Conservation (phyloP, 495 filamentous ascomycete species). For the Podospora fimiseda region DNA sequence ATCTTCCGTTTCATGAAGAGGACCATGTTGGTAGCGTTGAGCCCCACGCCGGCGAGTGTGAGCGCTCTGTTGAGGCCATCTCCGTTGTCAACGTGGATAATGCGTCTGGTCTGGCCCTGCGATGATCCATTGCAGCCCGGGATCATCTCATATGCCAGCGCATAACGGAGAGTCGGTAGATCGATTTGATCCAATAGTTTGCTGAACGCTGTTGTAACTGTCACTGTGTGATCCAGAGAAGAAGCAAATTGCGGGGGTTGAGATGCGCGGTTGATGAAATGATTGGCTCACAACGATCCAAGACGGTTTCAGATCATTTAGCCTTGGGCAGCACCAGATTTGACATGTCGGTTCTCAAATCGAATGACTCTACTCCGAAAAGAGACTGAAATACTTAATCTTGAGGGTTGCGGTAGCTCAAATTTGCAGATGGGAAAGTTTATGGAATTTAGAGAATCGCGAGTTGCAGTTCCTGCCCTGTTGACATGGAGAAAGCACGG, state of each 20-base stretch:
- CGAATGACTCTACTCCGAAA: background rate
- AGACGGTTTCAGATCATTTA: slow-evolving; percentile 29
- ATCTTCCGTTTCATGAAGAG: slow-evolving; percentile 16
- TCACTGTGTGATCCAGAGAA: background rate
- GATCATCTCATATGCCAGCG: slow-evolving; percentile 17
- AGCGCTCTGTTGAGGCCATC: background rate
- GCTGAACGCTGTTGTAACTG: background rate
- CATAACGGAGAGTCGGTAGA: slow-evolving; percentile 20
- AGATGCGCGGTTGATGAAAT: slow-evolving; percentile 10
- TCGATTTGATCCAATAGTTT: slow-evolving; percentile 26
- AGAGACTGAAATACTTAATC: background rate
- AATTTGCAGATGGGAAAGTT: background rate
- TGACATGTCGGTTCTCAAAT: background rate
- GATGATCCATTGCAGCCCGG: slow-evolving; percentile 9
- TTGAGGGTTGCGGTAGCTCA: background rate
- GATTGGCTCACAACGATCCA: slow-evolving; percentile 25
- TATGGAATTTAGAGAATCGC: too few relatives aligned
- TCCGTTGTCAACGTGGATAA: background rate
- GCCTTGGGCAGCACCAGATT: slow-evolving; percentile 17
- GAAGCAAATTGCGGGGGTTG: slow-evolving; percentile 7
- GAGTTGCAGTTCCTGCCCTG: too few relatives aligned
- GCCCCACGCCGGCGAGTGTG: slow-evolving; percentile 4
- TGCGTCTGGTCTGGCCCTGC: background rate
- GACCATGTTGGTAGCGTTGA: slow-evolving; percentile 4
- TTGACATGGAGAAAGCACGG: too few relatives aligned